These are phyloP conservation scores for Eucalyptus marginata DNA, from an alignment of 345 rosid genomes.

Conservation along the genomic window DNA sequence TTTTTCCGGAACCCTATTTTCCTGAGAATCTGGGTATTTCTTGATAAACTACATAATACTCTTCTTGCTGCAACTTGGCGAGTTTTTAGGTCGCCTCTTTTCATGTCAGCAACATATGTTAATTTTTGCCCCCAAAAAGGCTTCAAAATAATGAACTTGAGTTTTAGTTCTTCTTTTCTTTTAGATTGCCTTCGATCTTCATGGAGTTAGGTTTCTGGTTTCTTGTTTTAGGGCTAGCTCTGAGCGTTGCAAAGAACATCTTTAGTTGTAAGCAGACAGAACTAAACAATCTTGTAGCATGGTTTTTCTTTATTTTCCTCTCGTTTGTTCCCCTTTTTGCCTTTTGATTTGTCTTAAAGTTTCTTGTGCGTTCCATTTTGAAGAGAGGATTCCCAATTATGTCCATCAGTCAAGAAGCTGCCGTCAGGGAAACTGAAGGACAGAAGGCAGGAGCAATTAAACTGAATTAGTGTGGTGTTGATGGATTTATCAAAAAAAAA, in stretches of 20 bases:
- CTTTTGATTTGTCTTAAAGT: not conserved
- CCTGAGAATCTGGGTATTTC: not conserved
- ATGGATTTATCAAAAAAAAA: not conserved
- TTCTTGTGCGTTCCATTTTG: not conserved
- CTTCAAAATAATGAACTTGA: not conserved
- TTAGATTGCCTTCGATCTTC: not conserved
- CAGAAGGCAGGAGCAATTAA: not conserved
- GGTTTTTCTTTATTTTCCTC: not conserved
- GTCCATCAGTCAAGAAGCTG: not conserved
- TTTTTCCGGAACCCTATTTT: not conserved
- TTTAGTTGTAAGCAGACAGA: not conserved
- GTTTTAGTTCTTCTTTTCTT: not conserved
- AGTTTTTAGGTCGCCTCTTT: not conserved
- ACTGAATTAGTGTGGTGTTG: not conserved
- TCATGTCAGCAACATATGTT: not conserved
- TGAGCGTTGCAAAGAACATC: not conserved
- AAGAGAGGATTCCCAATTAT: not conserved
- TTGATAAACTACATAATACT: not conserved
- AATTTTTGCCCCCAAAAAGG: not conserved
- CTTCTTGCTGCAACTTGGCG: not conserved
- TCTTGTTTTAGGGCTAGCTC: not conserved
- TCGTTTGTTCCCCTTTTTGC: not conserved
- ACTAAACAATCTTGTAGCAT: not conserved
- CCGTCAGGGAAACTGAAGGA: not conserved
- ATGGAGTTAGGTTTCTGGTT: not conserved